A percentile compares a stretch with the other conserved stretches of the same genome.
Evolutionary conservation across 192 early-diverging fungal genomes (phyloP).

Genomic region (Chytriomyces sp.): DNA sequence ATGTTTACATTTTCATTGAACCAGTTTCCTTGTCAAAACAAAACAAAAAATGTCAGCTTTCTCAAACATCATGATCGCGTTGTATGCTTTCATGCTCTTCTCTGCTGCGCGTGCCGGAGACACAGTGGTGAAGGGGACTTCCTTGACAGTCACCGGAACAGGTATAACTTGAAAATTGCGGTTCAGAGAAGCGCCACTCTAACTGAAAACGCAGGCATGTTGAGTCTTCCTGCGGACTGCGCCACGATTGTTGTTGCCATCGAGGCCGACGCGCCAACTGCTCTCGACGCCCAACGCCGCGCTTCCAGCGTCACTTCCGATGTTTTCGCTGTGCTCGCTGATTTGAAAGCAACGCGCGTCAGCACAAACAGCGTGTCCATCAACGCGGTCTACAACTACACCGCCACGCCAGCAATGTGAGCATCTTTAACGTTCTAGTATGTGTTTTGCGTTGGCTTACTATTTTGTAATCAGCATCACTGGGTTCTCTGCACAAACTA

Average conservation of each 20-base stretch:
- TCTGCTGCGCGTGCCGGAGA: background rate
- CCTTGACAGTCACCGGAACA: background rate
- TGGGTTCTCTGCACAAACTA: background rate
- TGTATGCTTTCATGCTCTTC: background rate
- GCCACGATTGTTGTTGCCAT: background rate
- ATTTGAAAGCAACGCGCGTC: background rate
- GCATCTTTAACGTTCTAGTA: background rate
- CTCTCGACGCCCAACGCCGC: background rate
- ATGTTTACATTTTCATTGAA: too few relatives aligned
- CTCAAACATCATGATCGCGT: background rate
- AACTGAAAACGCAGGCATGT: background rate
- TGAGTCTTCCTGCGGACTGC: background rate
- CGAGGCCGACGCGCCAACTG: background rate
- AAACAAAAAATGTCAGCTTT: background rate
- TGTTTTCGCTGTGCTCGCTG: background rate
- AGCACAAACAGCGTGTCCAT: background rate
- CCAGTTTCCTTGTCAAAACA: background rate
- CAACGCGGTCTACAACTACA: background rate
- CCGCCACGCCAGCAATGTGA: conserved; percentile 1
- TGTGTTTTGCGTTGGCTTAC: background rate
- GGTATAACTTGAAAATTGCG: background rate
- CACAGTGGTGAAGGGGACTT: background rate
- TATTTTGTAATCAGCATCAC: background rate
- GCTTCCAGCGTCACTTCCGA: background rate
- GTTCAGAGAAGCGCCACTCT: background rate